Base-by-base conservation (phyloP, 2,329 filamentous ascomycete genomes). In the Thielaviopsis musarum region DNA sequence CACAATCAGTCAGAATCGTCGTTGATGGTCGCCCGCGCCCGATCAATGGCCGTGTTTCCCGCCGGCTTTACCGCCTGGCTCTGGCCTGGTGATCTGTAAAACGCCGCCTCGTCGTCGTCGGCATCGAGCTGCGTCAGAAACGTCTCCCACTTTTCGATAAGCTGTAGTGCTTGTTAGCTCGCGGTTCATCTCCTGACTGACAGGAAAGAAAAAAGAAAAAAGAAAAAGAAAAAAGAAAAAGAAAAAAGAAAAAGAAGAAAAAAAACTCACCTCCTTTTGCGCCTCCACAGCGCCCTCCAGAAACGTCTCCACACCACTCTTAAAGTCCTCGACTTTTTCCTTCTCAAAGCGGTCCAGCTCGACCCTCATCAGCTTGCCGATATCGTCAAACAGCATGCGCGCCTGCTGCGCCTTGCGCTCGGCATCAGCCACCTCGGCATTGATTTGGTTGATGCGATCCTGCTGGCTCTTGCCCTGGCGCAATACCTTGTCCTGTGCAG, bases 321-420 rank as follows among this genome's bases (percentile, higher is more conserved):
- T 98, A 72, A 98, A 98, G 69, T 98, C 93, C 69, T 98, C 93
- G 2, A 98, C 93, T 76, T 98, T 98, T 73, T 98, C 93, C 66
- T 81, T 82, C 74, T 98, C 93, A 67, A 98, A 98, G 19, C 91
- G 80, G 67, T 97, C 93, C 65, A 98, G 77, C 71, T 98, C 93
- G 41, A 78, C 79, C 62, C 89, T 83, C 90, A 98, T 93, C 68
- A 96, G 74, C 13, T 90, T 80, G 15, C 93, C 93, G 91, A 98
- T 97, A 68, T 98, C 93, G 65, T 98, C 93, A 67, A 98, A 98
- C 53, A 96, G 73, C 61, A 97, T 73, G 58, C 91, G 77, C 0
- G 90, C 87, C 70, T 95, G 90, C 69, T 97, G 89, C 1, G 95
- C 88, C 69, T 88, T 91, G 66, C 89, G 81, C 75, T 98, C 93